Evolutionary conservation across 768 basidiomycete genomes (phyloP).

Genomic region (Atractiella rhizophila): DNA sequence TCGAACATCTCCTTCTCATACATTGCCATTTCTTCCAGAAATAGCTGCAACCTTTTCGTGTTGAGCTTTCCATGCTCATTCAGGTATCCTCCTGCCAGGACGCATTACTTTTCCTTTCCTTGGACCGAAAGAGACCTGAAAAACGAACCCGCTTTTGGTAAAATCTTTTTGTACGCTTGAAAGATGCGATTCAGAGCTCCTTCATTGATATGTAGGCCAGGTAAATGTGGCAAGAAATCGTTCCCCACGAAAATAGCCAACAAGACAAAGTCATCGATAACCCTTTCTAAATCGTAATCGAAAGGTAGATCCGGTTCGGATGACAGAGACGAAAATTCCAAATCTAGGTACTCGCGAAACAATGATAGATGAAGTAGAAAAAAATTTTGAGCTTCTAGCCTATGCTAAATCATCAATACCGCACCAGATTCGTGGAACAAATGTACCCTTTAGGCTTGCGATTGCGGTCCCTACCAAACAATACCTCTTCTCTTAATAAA

Average conservation of each 20-base stretch:
- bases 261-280: conserved; percentile 94
- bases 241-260: conserved; percentile 94
- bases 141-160: conserved; percentile 36
- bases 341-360: conserved; percentile 86
- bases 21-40: conserved; percentile 62
- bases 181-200: conserved; percentile 81
- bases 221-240: conserved; percentile 86
- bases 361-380: conserved; percentile 82
- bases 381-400: conserved; percentile 60
- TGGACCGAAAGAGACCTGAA: not conserved
- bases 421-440: not conserved
- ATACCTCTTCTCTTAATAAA: conserved; percentile 86
- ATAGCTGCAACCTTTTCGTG: conserved; percentile 49
- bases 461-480: conserved; percentile 75
- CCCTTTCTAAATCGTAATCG: conserved; percentile 62
- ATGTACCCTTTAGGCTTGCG: conserved; percentile 20
- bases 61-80: conserved; percentile 71
- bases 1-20: conserved; percentile 82
- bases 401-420: conserved; percentile 11
- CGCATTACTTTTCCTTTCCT: not conserved
- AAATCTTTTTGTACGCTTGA: conserved; percentile 76
- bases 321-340: conserved; percentile 48
- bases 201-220: conserved; percentile 90
- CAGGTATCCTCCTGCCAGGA: conserved; percentile 51
- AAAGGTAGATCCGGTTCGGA: conserved; percentile 38